Base-by-base conservation (phyloP, 2,329 filamentous ascomycete species). In the Phialocephala subalpina region DNA sequence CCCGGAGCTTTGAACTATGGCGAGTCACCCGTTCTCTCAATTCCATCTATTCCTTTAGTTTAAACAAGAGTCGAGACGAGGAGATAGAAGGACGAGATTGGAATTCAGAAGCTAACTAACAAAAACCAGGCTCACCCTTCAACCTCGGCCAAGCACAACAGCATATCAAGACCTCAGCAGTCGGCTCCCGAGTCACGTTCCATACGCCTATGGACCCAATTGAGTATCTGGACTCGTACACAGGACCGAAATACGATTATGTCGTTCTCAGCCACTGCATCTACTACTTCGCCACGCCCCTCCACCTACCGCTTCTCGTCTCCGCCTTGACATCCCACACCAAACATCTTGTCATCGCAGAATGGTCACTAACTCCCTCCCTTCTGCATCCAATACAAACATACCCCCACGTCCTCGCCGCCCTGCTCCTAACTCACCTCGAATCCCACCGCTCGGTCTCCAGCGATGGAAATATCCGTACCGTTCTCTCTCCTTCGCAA, bases 271-370 rank as follows among this genome's bases (percentile, higher is more conserved):
- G 20, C 25, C 47, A 87, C 73, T 82, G 79, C 68, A 77, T 85
- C 33, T 88, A 82, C 82, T 88, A 87, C 72, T 87, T 88, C 69
- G 69, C 77, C 18, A 78, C 78, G 1, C 78, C 78, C 0, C 67
- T 70, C 0, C 69, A 76, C 12, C 74, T 85, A 3, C 65, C 73
- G 0, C 66, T 68, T 1, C 79, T 81, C n/a, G 75, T 85, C 6
- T 5, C 65, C 0, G 75, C 77, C n/a, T 70, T 82, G 33, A 74
- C 70, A 33, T 70, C 75, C 11, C 75, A 78, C 47, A 78, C 73
- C 20, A 74, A 72, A 25, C 73, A 72, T 16, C 73, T 86, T 3
- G 78, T 78, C 38, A 67, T 85, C 6, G 82, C 82, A 14, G 83
- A 85, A 72, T 85, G 81, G 76, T 78, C 79, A 1, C 72, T 86